Evolutionary conservation across 2,329 filamentous ascomycete genomes (phyloP), one percentile per base, ranked within the genome.

Genomic region (Cladosporium sp.): DNA sequence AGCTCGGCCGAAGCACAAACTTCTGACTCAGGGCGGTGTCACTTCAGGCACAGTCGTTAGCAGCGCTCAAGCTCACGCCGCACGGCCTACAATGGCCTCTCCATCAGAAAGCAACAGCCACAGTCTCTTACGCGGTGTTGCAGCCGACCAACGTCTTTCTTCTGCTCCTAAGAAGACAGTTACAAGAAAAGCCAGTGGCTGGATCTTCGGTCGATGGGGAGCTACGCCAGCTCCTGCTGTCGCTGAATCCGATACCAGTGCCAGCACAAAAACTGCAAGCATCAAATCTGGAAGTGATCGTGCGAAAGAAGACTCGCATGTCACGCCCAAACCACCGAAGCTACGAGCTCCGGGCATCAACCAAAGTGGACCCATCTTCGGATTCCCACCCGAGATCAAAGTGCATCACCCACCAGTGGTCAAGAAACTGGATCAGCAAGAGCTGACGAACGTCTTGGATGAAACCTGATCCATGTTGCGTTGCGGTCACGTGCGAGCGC

Each of bases 1-100:
- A 66, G 80, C 82, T 1, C 83, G 89, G 3, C 90, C 90, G 0
- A 90, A 88, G 34, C 90, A 95, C 66, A 81, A 94, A 58, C 83
- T 86, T 17, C 77, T 76, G 60, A 66, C 74, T 82, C 22, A 83
- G 80, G 58, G 78, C 77, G 57, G 70, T 55, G 70, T 78, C 56
- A 75, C 75, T 15, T 76, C 78, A 53, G 75, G 80, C 62, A 71
- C 77, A 10, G 68, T 76, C 39, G 65, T 79, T 51, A 71, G 73
- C 63, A 67, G 67, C 22, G 67, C 65, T 28, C 68, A 64, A 45
- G 66, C 67, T 8, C 68, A 71, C 34, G 69, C 68, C 19, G 60
- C 76, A 32, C 60, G 66, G 13, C 66, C 69, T 37, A 63, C 66
- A n/a, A 62, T 66, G 22, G 59, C 47, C 5, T 25, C 49, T 32